These are phyloP conservation scores for Tetrahymena malaccensis DNA, from an alignment of 73 alveolate genomes.

Conservation along the genomic window DNA sequence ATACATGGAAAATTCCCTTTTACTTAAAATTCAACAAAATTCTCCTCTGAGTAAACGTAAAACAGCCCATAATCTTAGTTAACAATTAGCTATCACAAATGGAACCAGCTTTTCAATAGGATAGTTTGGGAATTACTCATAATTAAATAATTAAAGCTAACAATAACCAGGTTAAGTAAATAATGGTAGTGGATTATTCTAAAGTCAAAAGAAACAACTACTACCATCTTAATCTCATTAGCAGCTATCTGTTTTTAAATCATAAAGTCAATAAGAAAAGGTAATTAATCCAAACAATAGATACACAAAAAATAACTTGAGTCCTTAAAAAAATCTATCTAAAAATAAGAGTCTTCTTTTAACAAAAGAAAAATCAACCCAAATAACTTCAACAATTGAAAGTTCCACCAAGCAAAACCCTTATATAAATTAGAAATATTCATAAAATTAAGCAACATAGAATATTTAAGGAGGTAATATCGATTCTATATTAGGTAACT, in stretches of 20 bases:
- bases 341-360: neutral
- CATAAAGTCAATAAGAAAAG: neutral
- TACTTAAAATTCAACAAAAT: conserved; percentile 7
- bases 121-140: neutral
- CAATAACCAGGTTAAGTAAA: neutral
- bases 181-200: neutral
- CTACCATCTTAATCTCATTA: neutral
- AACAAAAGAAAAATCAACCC: neutral
- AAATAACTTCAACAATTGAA: neutral
- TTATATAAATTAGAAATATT: no score
- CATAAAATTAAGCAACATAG: neutral
- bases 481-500: neutral
- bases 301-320: neutral
- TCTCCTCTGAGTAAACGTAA: neutral
- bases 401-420: neutral
- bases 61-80: neutral
- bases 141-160: neutral
- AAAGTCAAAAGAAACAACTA: neutral
- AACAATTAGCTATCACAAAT: neutral
- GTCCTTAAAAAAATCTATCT: neutral
- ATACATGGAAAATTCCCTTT: conserved; percentile 32
- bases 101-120: neutral
- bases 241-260: neutral
- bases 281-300: neutral
- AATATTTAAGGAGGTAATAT: neutral